These are phyloP conservation scores for Scedosporium dehoogii DNA, from an alignment of 2,329 filamentous ascomycete species.

Conservation along the genomic window DNA sequence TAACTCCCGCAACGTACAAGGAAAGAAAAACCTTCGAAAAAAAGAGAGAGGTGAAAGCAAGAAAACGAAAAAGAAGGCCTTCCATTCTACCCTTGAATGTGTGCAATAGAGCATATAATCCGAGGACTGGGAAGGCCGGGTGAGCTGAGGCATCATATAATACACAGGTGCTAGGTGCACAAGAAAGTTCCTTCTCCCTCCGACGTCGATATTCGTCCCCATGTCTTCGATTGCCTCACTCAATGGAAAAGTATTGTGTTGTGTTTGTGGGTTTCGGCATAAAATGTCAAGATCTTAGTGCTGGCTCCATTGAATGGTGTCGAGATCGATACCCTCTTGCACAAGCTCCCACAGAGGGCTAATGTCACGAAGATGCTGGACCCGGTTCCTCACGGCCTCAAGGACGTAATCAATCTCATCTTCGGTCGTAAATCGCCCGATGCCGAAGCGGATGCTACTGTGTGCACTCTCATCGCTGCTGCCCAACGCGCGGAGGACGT, in stretches of 20 bases:
- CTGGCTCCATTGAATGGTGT: conserved; percentile 97
- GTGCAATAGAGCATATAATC: not conserved
- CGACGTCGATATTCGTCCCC: not conserved
- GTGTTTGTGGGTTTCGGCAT: not conserved
- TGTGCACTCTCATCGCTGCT: conserved; percentile 97
- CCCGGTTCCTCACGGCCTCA: conserved; percentile 83
- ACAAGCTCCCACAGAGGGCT: conserved; percentile 97
- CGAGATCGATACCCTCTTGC: conserved; percentile 89
- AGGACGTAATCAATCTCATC: conserved; percentile 94
- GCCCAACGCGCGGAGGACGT: conserved; percentile 86
- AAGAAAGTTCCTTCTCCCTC: not conserved
- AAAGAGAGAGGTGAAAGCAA: not conserved
- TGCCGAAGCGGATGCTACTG: conserved; percentile 95
- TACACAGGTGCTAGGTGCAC: conserved; percentile 3
- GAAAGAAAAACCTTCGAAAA: not conserved
- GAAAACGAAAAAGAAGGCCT: not conserved
- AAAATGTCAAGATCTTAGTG: conserved; percentile 46
- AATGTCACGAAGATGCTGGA: conserved; percentile 86
- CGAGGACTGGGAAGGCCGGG: not conserved
- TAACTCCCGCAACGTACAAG: not conserved
- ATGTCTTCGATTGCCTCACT: not conserved
- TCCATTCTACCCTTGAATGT: not conserved
- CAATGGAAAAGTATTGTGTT: not conserved
- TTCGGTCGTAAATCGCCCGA: conserved; percentile 93
- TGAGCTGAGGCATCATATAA: conserved; percentile 1